phyloP scores from a whole-genome alignment of 139 green algal species.

The Chlamydomonas incerta region DNA sequence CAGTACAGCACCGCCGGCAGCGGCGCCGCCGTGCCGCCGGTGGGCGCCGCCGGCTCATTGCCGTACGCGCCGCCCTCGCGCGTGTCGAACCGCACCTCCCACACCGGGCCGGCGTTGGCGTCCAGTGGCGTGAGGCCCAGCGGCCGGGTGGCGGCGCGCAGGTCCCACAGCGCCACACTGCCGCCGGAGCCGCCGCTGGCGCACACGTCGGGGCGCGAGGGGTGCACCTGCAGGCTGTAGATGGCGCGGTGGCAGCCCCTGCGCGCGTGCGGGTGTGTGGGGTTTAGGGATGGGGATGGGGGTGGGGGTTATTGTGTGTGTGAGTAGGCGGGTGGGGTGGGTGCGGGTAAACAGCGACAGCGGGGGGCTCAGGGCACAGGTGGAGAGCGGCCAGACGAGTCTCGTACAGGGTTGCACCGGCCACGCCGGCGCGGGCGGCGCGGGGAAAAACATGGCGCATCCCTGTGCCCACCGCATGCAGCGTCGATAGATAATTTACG shows the following conservation, averaged over 20 bases:
- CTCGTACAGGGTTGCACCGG: too few relatives aligned
- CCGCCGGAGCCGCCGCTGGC: slow-evolving; percentile 54
- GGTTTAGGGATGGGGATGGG: too few relatives aligned
- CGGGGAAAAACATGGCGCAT: too few relatives aligned
- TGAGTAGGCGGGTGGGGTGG: too few relatives aligned
- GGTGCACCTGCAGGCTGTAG: slow-evolving; percentile 63
- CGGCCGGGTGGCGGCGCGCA: slow-evolving; percentile 56
- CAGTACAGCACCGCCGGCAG: slow-evolving; percentile 61
- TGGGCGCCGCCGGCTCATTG: background rate
- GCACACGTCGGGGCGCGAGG: slow-evolving; percentile 66
- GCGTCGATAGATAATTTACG: too few relatives aligned
- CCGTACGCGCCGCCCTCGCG: background rate
- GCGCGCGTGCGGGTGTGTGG: background rate
- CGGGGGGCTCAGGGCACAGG: too few relatives aligned
- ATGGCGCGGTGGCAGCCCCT: slow-evolving; percentile 41
- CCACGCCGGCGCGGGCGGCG: too few relatives aligned
- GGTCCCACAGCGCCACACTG: slow-evolving; percentile 67
- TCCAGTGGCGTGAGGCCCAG: slow-evolving; percentile 6
- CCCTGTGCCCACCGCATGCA: too few relatives aligned
- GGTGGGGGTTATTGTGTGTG: too few relatives aligned
- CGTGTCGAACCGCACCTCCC: slow-evolving; percentile 62
- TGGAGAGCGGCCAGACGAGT: too few relatives aligned
- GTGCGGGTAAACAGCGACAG: too few relatives aligned
- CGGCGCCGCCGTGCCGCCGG: background rate
- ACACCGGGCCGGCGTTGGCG: slow-evolving; percentile 36